These are phyloP conservation scores for Tubosaeta brunneosetosa DNA, from an alignment of 768 basidiomycete genomes.

Conservation along the genomic window DNA sequence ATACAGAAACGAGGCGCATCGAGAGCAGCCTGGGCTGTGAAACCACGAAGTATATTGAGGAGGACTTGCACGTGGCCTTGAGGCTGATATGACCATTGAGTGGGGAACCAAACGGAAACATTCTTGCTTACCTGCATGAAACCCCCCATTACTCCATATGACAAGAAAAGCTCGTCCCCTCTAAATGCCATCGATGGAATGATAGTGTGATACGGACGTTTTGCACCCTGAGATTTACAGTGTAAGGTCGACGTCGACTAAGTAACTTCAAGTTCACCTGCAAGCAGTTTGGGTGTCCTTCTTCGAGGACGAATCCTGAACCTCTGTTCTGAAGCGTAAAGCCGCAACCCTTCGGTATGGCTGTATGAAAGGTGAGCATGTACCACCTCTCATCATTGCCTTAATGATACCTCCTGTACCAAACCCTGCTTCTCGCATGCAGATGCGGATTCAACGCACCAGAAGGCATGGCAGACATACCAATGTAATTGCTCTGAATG, in stretches of 20 bases:
- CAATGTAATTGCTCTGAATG: conserved; percentile 86
- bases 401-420: conserved; percentile 69
- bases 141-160: conserved; percentile 90
- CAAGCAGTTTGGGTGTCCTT: conserved; percentile 82
- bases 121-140: conserved; percentile 66
- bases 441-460: not conserved
- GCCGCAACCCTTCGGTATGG: conserved; percentile 90
- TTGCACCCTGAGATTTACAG: conserved; percentile 53
- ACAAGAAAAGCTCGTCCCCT: conserved; percentile 78
- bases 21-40: conserved; percentile 81
- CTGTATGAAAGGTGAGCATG: conserved; percentile 33
- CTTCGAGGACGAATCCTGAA: conserved; percentile 70
- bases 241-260: not conserved
- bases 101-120: not conserved
- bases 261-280: conserved; percentile 40
- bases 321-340: conserved; percentile 97
- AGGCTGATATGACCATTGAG: conserved; percentile 45
- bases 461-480: conserved; percentile 32
- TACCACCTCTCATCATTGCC: not conserved
- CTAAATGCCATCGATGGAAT: conserved; percentile 84
- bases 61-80: conserved; percentile 97
- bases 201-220: conserved; percentile 90
- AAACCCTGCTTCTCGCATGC: conserved; percentile 50
- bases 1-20: conserved; percentile 97
- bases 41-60: conserved; percentile 84